Evolutionary conservation across 2,329 filamentous ascomycete species (phyloP).

Genomic region (Claviceps sp.): DNA sequence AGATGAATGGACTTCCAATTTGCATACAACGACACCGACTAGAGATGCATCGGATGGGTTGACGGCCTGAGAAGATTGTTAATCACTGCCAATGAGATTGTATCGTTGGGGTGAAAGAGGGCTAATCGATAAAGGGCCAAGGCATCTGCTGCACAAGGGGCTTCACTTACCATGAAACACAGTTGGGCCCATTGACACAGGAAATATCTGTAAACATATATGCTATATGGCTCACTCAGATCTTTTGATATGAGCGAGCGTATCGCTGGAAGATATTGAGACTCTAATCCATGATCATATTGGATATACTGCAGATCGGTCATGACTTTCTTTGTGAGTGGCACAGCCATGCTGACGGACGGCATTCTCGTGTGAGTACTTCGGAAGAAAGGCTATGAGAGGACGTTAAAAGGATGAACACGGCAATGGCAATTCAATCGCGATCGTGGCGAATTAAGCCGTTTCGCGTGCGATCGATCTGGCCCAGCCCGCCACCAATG

Average conservation of each 20-base stretch:
- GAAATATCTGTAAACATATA: slow-evolving; percentile 98
- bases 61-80: slow-evolving; percentile 32
- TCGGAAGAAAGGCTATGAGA: not conserved
- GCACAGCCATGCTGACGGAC: slow-evolving; percentile 19
- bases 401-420: not conserved
- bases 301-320: slow-evolving; percentile 44
- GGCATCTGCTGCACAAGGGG: not conserved
- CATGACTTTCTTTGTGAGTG: slow-evolving; percentile 22
- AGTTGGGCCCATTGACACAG: slow-evolving; percentile 94
- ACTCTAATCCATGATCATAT: slow-evolving; percentile 47
- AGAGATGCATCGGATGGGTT: slow-evolving; percentile 49
- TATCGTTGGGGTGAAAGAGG: not conserved
- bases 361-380: not conserved
- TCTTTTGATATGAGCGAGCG: slow-evolving; percentile 89
- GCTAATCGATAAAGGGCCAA: not conserved
- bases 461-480: not conserved
- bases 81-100: not conserved
- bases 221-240: slow-evolving; percentile 94
- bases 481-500: not conserved
- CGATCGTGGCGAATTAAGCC: not conserved
- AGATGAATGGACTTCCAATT: slow-evolving; percentile 78
- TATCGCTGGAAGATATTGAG: slow-evolving; percentile 67
- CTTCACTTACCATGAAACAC: slow-evolving; percentile 67
- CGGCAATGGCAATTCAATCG: not conserved
- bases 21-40: slow-evolving; percentile 86